phyloP scores from a whole-genome alignment of 1,284 basidiomycete genomes.

The Moesziomyces sp. region DNA sequence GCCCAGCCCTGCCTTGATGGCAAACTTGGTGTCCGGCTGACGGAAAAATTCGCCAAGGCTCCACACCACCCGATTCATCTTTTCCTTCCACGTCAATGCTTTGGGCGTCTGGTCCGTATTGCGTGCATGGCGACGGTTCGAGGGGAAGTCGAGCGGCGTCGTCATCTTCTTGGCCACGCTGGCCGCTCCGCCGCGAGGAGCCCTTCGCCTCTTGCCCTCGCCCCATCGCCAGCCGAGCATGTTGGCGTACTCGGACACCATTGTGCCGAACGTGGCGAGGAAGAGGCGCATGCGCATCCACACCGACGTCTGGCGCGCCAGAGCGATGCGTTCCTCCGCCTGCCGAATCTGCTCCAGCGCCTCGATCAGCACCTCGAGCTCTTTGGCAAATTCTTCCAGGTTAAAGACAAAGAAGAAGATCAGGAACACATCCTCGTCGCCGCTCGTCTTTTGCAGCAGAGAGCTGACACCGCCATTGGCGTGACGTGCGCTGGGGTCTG shows the following conservation, averaged over 20 bases:
- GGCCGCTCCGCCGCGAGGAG: conserved; percentile 1
- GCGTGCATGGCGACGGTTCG: conserved; percentile 81
- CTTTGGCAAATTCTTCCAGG: conserved; percentile 61
- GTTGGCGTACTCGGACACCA: conserved; percentile 18
- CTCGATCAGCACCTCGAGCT: conserved; percentile 48
- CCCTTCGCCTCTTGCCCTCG: neutral
- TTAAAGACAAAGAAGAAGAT: conserved; percentile 65
- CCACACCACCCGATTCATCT: conserved; percentile 75
- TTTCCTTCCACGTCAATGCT: conserved; percentile 46
- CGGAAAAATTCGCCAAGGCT: conserved; percentile 76
- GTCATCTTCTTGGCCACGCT: conserved; percentile 70
- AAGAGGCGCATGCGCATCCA: conserved; percentile 36
- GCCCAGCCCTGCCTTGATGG: conserved; percentile 80
- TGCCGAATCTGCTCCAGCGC: conserved; percentile 48
- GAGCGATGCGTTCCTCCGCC: conserved; percentile 44
- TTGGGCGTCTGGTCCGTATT: conserved; percentile 84
- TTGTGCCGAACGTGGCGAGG: conserved; percentile 12
- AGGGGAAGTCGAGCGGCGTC: conserved; percentile 76
- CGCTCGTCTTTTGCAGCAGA: conserved; percentile 27
- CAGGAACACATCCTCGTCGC: conserved; percentile 60
- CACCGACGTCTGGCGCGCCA: conserved; percentile 34
- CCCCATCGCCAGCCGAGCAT: conserved; percentile 45
- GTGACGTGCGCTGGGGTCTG: neutral
- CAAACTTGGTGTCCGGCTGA: conserved; percentile 84
- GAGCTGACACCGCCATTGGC: conserved; percentile 3